Conservation (phyloP, 176 grass and related monocot species). For the Musa troglodytarum region DNA sequence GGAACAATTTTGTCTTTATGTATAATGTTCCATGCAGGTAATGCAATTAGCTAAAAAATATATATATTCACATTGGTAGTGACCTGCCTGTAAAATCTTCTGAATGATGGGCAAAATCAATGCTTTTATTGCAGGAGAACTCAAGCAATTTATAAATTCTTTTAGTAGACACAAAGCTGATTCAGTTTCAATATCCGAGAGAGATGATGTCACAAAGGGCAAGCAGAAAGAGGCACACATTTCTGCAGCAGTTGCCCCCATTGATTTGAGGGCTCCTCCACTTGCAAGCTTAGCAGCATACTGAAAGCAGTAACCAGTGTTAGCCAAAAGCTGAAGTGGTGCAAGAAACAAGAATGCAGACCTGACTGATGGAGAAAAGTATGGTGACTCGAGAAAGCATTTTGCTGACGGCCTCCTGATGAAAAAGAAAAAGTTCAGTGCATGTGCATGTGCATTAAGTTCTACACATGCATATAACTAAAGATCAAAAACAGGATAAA, state of each 20-base stretch:
- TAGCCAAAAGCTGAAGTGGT: conserved; percentile 71
- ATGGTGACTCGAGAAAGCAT: conserved; percentile 67
- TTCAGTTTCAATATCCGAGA: conserved; percentile 57
- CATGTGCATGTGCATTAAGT: neutral
- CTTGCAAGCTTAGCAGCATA: conserved; percentile 72
- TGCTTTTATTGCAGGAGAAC: conserved; percentile 43
- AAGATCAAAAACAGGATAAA: conserved; percentile 4
- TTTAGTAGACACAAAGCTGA: conserved; percentile 52
- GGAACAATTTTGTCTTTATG: conserved; percentile 20
- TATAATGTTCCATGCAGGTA: conserved; percentile 2
- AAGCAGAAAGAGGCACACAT: conserved; percentile 78
- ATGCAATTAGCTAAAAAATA: conserved; percentile 22
- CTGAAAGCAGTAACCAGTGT: conserved; percentile 50
- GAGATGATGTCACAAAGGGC: conserved; percentile 48
- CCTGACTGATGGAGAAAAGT: conserved; percentile 70
- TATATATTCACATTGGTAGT: conserved; percentile 30
- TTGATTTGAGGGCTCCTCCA: conserved; percentile 66
- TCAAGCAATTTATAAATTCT: conserved; percentile 80
- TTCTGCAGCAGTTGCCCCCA: conserved; percentile 78
- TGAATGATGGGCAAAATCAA: conserved; percentile 73
- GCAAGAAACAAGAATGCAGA: conserved; percentile 85
- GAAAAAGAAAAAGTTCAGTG: conserved; percentile 6
- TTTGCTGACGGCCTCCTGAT: conserved; percentile 80
- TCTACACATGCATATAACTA: neutral
- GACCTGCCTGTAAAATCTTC: conserved; percentile 98